phyloP scores from a whole-genome alignment of 345 rosid genomes.

The Capsella bursapastoris region DNA sequence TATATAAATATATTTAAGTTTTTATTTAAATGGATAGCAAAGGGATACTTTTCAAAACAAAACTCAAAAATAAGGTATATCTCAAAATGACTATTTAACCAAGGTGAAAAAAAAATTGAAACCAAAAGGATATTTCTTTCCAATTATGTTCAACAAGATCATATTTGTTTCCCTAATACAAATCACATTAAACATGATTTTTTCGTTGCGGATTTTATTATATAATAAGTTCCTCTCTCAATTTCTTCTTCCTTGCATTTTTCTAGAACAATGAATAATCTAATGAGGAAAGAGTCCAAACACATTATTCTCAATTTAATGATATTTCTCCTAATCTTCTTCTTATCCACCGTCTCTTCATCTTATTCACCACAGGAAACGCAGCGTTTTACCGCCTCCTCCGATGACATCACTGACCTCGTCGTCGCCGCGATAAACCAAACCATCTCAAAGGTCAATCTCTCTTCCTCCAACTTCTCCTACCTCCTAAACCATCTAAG shows the following conservation, averaged over 20 bases:
- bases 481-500: conserved; percentile 37
- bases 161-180: background rate
- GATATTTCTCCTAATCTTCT: background rate
- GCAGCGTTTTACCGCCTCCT: conserved; percentile 27
- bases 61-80: too few relatives aligned
- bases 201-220: background rate
- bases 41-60: too few relatives aligned
- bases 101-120: too few relatives aligned
- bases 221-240: background rate
- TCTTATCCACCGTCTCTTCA: conserved; percentile 22
- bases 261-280: background rate
- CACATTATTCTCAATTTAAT: conserved; percentile 8
- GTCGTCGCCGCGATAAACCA: conserved; percentile 58
- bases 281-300: background rate
- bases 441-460: conserved; percentile 55
- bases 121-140: background rate
- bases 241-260: background rate
- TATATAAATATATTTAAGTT: too few relatives aligned
- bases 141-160: background rate
- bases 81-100: too few relatives aligned
- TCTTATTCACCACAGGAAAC: conserved; percentile 28
- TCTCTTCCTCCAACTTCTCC: conserved; percentile 58
- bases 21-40: too few relatives aligned
- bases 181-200: background rate
- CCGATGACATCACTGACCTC: conserved; percentile 52